Percentiles rank a stretch among this genome's conserved stretches.
Conservation (phyloP, 805 yeast species). For the Barnettozyma sucrosica region DNA sequence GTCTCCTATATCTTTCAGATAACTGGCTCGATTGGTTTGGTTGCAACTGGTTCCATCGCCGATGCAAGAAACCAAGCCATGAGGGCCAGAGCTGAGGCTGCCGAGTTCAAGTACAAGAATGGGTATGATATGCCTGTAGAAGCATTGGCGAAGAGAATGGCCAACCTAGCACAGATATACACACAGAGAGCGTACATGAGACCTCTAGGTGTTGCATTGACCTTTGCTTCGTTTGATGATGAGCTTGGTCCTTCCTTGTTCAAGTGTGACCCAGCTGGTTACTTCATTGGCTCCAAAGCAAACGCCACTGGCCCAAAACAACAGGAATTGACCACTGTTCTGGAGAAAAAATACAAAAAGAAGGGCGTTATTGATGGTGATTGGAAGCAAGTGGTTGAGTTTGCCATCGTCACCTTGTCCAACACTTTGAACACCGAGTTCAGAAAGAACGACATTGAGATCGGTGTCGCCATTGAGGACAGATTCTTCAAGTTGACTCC, state of each 20-base stretch:
- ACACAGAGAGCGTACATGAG: conserved; percentile 99
- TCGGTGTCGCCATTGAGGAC: conserved; percentile 75
- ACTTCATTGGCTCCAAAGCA: conserved; percentile 85
- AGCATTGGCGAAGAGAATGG: conserved; percentile 88
- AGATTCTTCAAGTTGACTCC: conserved; percentile 69
- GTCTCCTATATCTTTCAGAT: conserved; percentile 83
- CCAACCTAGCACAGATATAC: conserved; percentile 89
- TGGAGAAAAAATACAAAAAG: conserved; percentile 86
- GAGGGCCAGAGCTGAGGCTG: conserved; percentile 92
- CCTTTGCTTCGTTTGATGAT: conserved; percentile 84
- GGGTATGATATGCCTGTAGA: conserved; percentile 98
- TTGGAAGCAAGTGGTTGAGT: conserved; percentile 86
- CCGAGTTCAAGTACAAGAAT: conserved; percentile 88
- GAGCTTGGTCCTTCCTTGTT: conserved; percentile 83
- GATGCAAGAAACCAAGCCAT: conserved; percentile 89
- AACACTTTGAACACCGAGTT: conserved; percentile 89
- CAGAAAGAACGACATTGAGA: conserved; percentile 87
- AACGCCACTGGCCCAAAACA: conserved; percentile 96
- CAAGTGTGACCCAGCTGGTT: conserved; percentile 98
- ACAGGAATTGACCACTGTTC: conserved; percentile 85
- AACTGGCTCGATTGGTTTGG: conserved; percentile 77
- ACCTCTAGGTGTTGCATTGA: conserved; percentile 91
- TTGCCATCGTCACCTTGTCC: conserved; percentile 80
- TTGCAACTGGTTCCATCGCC: conserved; percentile 92
- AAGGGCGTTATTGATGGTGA: conserved; percentile 66